phyloP scores from a whole-genome alignment of 805 yeast species.

The Tetrapisispora namnaoensis region DNA sequence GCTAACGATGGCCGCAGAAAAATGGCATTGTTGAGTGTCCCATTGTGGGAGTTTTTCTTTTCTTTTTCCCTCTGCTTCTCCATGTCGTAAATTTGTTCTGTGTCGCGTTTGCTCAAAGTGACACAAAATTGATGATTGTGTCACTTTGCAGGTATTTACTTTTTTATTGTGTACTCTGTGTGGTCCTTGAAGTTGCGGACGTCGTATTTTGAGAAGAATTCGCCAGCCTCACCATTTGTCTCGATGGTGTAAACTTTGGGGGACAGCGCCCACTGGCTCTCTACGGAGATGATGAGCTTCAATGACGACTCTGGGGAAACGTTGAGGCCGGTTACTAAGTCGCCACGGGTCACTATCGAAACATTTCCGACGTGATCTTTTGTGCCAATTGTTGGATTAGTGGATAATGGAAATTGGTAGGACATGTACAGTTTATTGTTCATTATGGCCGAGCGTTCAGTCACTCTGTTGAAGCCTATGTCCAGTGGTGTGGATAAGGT shows the following conservation, averaged over 20 bases:
- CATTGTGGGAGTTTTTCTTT: too few relatives aligned
- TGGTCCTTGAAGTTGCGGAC: slow-evolving; percentile 9
- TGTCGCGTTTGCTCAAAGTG: too few relatives aligned
- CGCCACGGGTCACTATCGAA: neutral
- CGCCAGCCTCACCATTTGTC: slow-evolving; percentile 14
- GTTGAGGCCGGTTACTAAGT: neutral
- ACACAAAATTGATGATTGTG: neutral
- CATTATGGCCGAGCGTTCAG: slow-evolving; percentile 6
- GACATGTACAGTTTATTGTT: slow-evolving; percentile 9
- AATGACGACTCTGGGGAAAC: slow-evolving; percentile 3
- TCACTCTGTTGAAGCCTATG: slow-evolving; percentile 6
- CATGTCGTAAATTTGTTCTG: too few relatives aligned
- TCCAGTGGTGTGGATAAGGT: slow-evolving; percentile 2
- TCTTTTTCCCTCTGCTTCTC: too few relatives aligned
- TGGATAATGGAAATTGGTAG: slow-evolving; percentile 12
- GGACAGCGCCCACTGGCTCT: slow-evolving; percentile 6
- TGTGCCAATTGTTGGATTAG: slow-evolving; percentile 6
- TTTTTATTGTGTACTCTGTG: slow-evolving; percentile 16
- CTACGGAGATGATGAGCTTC: slow-evolving; percentile 15
- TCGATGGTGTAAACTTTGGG: slow-evolving; percentile 15
- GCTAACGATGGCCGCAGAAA: too few relatives aligned
- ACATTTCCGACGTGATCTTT: slow-evolving; percentile 10
- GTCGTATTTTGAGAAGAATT: slow-evolving; percentile 9
- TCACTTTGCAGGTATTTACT: neutral
- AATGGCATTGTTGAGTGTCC: too few relatives aligned